Base-by-base conservation (phyloP, 2,329 filamentous ascomycete species). In the Ophiostoma sp. region DNA sequence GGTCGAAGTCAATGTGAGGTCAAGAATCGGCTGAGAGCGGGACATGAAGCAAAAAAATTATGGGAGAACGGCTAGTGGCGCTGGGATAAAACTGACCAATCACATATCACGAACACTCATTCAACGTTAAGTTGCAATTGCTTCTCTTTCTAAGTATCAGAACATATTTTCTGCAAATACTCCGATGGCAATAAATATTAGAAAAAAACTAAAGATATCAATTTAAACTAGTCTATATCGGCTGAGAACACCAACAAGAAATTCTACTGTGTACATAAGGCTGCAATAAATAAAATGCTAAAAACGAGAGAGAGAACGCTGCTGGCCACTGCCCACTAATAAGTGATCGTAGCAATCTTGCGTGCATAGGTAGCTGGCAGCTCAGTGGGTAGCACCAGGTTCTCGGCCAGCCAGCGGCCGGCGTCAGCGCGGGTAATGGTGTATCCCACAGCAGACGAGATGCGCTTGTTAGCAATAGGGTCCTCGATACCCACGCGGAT, bases 341-440 rank as follows among this genome's bases (percentile, higher is more conserved):
- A 64, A 9, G 59, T 64, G 33, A 64, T 64, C 2, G 59, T 64
- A 9, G 59, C 59, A 39, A 64, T 64, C 9, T n/a, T 19, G 15
- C 59, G 33, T 12, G 59, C 59, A 64, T 63, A 64, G n/a, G 33
- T 64, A 28, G n/a, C 59, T 7, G 59, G 59, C 33, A 64, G 36
- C 59, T 64, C 59, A 7, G 9, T 33, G 19, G 33, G 59, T 11
- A 64, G 36, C n/a, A 64, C 33, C n/a, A 64, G 33, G 11, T 42
- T 64, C 59, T 83, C 79, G 70, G 79, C 83, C 39, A 85, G 79
- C 80, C 83, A 85, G 52, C 78, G 76, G 1, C 84, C 84, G 4
- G 83, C 82, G 73, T 84, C 83, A 74, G 81, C 80, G 55, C 83
- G 77, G 22, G 79, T 81, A 71, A 85, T 82, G 36, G 77, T 79